Percentiles rank a stretch among this genome's conserved stretches.
phyloP scores from a whole-genome alignment of 192 early-diverging fungal species.

The Entomortierella chlamydospora region DNA sequence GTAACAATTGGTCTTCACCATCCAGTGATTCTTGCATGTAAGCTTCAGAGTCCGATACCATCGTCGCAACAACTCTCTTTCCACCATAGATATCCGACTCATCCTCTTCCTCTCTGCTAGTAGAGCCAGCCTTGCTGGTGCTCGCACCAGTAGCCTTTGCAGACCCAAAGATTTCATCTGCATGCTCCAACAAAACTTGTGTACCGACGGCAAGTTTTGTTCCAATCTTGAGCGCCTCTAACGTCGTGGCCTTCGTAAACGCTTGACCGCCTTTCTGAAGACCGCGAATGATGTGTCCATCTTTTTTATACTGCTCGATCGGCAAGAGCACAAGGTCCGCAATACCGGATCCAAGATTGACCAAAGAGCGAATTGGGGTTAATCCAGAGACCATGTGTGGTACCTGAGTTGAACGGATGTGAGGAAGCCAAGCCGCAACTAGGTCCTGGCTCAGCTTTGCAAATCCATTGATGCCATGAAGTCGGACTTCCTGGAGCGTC shows the following conservation, averaged over 20 bases:
- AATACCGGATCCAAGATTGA: conserved; percentile 91
- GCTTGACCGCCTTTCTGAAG: conserved; percentile 89
- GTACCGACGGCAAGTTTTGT: conserved; percentile 90
- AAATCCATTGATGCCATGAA: conserved; percentile 83
- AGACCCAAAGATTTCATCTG: conserved; percentile 80
- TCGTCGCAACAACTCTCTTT: conserved; percentile 43
- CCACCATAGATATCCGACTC: conserved; percentile 1
- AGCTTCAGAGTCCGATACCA: conserved; percentile 46
- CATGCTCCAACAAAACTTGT: conserved; percentile 89
- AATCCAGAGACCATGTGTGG: conserved; percentile 92
- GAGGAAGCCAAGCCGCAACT: conserved; percentile 86
- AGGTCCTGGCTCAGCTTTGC: conserved; percentile 74
- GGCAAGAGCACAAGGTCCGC: conserved; percentile 94
- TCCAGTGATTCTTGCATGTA: conserved; percentile 54
- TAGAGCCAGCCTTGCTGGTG: conserved; percentile 10
- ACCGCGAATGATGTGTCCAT: conserved; percentile 90
- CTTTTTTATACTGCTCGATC: conserved; percentile 92
- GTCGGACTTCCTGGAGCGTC: conserved; percentile 78
- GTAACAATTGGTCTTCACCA: conserved; percentile 40
- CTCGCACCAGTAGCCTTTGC: conserved; percentile 50
- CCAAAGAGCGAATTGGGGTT: conserved; percentile 86
- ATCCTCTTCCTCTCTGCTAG: conserved; percentile 18
- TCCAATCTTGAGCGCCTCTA: conserved; percentile 91
- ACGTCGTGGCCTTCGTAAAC: conserved; percentile 90
- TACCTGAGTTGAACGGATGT: conserved; percentile 92